Percentiles rank a stretch among this genome's conserved stretches.
Evolutionary conservation across 257 asterid genomes (phyloP).

Genomic region (Linaria vulgaris): DNA sequence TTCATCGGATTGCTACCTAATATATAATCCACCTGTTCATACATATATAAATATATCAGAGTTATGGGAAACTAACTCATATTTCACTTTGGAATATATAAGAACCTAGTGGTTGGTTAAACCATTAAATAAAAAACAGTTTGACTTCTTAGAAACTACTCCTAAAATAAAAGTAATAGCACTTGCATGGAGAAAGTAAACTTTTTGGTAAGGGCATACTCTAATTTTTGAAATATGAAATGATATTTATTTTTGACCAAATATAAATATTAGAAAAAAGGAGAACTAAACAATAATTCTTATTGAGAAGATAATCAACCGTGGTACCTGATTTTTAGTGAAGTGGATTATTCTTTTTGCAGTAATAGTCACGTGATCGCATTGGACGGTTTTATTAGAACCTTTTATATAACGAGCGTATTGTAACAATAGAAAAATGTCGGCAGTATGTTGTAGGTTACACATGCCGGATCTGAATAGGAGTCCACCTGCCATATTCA

Average conservation of each 20-base stretch:
- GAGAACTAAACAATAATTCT: not conserved
- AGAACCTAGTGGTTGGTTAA: too few relatives aligned
- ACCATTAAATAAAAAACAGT: too few relatives aligned
- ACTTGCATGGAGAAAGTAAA: too few relatives aligned
- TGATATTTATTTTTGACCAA: too few relatives aligned
- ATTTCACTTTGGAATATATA: too few relatives aligned
- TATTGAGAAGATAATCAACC: not conserved
- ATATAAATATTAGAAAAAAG: not conserved
- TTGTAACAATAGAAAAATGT: conserved; percentile 41
- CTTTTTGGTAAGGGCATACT: not conserved
- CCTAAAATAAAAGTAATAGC: too few relatives aligned
- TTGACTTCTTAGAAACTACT: too few relatives aligned
- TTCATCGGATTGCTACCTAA: conserved; percentile 46
- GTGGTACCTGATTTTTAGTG: conserved; percentile 30
- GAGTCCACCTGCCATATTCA: conserved; percentile 35
- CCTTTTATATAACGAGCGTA: conserved; percentile 35
- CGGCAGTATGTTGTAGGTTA: conserved; percentile 35
- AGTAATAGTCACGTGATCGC: conserved; percentile 22
- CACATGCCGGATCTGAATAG: conserved; percentile 30
- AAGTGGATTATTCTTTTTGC: conserved; percentile 29
- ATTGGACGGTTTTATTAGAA: conserved; percentile 24
- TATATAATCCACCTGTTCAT: conserved; percentile 44
- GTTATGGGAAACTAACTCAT: too few relatives aligned
- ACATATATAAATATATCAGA: not conserved
- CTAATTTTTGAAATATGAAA: not conserved